phyloP scores from a whole-genome alignment of 2,329 filamentous ascomycete genomes.

The Aspergillus proliferans region DNA sequence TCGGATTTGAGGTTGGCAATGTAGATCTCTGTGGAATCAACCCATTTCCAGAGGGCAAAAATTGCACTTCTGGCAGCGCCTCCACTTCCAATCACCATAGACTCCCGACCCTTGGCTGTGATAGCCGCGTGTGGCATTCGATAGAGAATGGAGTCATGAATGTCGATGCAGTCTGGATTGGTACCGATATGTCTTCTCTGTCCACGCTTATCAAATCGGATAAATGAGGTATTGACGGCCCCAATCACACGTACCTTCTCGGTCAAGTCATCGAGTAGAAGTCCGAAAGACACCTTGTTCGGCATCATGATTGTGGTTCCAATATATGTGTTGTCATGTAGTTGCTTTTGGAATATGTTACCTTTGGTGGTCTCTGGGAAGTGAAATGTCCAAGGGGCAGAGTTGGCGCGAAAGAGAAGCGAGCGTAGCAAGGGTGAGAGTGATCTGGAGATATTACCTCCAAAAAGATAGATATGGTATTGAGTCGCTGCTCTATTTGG shows the following conservation, averaged over 20 bases:
- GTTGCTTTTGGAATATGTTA: slow-evolving; percentile 14
- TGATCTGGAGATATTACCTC: slow-evolving; percentile 8
- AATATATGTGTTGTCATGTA: slow-evolving; percentile 27
- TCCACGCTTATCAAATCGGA: slow-evolving; percentile 43
- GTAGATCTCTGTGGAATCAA: slow-evolving; percentile 14
- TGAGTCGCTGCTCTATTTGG: no score
- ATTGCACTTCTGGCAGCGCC: slow-evolving; percentile 17
- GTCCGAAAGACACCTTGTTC: slow-evolving; percentile 67
- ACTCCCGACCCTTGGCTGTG: slow-evolving; percentile 4
- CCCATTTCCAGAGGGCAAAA: slow-evolving; percentile 16
- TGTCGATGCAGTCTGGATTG: slow-evolving; percentile 71
- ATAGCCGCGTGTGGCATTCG: not conserved
- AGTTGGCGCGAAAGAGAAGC: slow-evolving; percentile 4
- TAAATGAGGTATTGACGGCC: slow-evolving; percentile 17
- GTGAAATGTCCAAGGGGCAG: no score
- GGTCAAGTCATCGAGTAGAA: slow-evolving; percentile 63
- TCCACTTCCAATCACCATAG: slow-evolving; percentile 15
- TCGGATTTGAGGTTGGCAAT: slow-evolving; percentile 16
- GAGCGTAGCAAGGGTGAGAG: slow-evolving; percentile 7
- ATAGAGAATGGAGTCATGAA: slow-evolving; percentile 47
- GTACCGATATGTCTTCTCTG: slow-evolving; percentile 52
- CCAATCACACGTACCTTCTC: slow-evolving; percentile 41
- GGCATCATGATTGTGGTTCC: slow-evolving; percentile 72
- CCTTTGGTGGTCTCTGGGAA: no score
- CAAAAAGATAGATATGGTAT: no score